These are phyloP conservation scores for Marsdenia floribunda DNA, from an alignment of 257 asterid species.

Conservation along the genomic window DNA sequence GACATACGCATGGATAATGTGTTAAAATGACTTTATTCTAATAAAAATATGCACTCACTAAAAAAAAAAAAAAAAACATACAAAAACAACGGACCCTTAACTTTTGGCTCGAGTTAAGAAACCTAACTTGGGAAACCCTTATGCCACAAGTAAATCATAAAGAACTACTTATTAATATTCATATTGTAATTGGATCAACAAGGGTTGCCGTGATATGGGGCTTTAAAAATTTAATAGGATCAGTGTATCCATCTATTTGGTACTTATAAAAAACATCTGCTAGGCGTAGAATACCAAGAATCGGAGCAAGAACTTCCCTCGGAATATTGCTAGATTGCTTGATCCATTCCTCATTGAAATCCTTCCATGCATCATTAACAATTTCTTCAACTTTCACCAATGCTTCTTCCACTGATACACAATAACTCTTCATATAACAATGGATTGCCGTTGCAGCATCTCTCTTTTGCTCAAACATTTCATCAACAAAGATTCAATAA, in stretches of 20 bases:
- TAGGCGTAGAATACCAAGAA: constrained; percentile 33
- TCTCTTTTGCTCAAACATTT: constrained; percentile 35
- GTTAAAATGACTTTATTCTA: too few species aligned
- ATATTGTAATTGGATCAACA: constrained; percentile 12
- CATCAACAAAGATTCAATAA: background rate
- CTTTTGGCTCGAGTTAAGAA: too few species aligned
- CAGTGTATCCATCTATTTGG: constrained; percentile 42
- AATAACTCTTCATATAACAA: constrained; percentile 38
- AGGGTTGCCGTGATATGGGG: constrained; percentile 29
- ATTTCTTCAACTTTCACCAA: constrained; percentile 18
- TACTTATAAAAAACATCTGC: constrained; percentile 35
- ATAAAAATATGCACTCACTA: too few species aligned
- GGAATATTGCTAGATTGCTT: constrained; percentile 9
- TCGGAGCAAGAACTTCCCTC: constrained; percentile 16
- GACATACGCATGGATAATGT: too few species aligned
- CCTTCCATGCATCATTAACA: constrained; percentile 32
- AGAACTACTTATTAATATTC: background rate
- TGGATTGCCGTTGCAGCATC: constrained; percentile 33
- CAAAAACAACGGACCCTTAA: too few species aligned
- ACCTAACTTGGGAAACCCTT: too few species aligned
- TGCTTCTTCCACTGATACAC: constrained; percentile 28
- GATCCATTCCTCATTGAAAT: constrained; percentile 35
- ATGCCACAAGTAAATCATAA: too few species aligned
- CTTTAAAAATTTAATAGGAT: constrained; percentile 36
- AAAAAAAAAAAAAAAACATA: too few species aligned